Evolutionary conservation across 805 yeast genomes (phyloP).

Genomic region (Saccharomycopsis microspora): DNA sequence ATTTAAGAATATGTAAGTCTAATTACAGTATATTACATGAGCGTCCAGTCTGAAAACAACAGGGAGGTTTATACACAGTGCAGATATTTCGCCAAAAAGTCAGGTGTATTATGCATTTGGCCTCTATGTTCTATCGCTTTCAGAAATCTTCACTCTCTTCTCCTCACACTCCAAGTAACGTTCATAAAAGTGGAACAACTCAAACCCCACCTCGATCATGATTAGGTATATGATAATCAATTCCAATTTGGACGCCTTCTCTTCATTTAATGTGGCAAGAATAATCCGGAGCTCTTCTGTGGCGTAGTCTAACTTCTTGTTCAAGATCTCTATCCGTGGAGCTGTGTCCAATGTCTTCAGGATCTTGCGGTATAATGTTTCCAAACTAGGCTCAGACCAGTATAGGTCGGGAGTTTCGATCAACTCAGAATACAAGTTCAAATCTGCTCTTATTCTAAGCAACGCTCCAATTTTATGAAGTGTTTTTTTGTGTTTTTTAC

Average conservation of each 20-base stretch:
- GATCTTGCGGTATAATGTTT: conserved; percentile 59
- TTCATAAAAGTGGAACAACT: conserved; percentile 63
- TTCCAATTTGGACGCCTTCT: conserved; percentile 66
- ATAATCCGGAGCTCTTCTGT: conserved; percentile 80
- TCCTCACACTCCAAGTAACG: conserved; percentile 8
- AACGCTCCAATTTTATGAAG: conserved; percentile 63
- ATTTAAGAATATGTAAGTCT: too few species aligned
- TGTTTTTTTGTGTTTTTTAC: conserved; percentile 31
- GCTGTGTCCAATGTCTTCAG: conserved; percentile 64
- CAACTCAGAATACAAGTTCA: conserved; percentile 77
- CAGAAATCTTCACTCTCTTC: too few species aligned
- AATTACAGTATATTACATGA: too few species aligned
- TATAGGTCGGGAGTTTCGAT: conserved; percentile 78
- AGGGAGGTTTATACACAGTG: too few species aligned
- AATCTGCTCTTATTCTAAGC: conserved; percentile 65
- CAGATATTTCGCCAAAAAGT: too few species aligned
- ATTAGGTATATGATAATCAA: conserved; percentile 82
- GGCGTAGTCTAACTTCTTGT: conserved; percentile 80
- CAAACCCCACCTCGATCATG: conserved; percentile 77
- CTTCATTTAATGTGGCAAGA: conserved; percentile 62
- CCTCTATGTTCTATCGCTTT: too few species aligned
- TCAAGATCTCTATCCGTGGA: conserved; percentile 68
- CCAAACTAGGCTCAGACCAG: conserved; percentile 86
- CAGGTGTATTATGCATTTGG: too few species aligned
- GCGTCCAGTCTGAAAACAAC: too few species aligned